Conservation (phyloP, 805 yeast genomes). For the Saccharomycopsis guyanensis region DNA sequence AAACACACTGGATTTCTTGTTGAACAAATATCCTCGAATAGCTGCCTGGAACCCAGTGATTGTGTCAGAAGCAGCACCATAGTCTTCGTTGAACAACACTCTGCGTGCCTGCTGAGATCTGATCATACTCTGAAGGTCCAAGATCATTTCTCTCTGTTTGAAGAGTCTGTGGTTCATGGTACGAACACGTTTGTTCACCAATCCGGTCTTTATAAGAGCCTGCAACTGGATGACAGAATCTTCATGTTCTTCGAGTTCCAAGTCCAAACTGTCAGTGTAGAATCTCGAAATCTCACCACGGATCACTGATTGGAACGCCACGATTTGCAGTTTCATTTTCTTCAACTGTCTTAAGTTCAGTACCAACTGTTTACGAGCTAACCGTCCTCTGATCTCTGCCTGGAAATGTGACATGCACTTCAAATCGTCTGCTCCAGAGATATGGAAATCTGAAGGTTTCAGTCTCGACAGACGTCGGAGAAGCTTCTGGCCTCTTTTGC, state of each 20-base stretch:
- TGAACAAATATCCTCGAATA: constrained; percentile 3
- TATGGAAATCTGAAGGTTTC: not conserved
- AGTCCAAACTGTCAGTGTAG: constrained; percentile 1
- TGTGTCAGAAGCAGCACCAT: not conserved
- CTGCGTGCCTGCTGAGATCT: constrained; percentile 5
- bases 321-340: constrained; percentile 1
- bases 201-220: constrained; percentile 33
- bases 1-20: constrained; percentile 4
- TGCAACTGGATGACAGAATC: constrained; percentile 22
- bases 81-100: not conserved
- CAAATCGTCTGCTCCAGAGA: not conserved
- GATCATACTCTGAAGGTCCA: constrained; percentile 9
- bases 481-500: not conserved
- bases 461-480: not conserved
- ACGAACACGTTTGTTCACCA: constrained; percentile 27
- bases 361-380: constrained; percentile 24
- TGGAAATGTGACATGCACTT: constrained; percentile 8
- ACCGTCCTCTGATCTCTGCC: constrained; percentile 38
- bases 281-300: constrained; percentile 28
- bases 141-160: not conserved
- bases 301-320: constrained; percentile 30
- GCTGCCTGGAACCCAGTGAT: constrained; percentile 6
- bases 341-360: constrained; percentile 1
- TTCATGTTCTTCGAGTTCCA: constrained; percentile 10
- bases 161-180: constrained; percentile 3